These are phyloP conservation scores for Oxytropis ochrocephala DNA, from an alignment of 306 rosid species.

Conservation along the genomic window DNA sequence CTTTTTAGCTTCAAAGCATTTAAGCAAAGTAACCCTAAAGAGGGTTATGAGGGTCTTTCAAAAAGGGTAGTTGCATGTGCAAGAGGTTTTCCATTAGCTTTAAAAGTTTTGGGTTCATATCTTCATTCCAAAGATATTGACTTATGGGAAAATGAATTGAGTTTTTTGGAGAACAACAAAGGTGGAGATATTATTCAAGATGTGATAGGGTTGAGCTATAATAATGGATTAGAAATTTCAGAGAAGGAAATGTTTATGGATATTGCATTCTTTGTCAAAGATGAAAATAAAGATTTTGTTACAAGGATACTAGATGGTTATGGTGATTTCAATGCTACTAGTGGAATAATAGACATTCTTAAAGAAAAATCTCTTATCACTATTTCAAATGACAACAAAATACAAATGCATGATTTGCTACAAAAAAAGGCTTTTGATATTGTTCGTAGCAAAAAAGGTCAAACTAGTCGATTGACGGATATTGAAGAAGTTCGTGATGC, in stretches of 20 bases:
- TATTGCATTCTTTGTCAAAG: slow-evolving; percentile 19
- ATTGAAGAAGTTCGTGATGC: neutral
- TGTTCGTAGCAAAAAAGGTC: neutral
- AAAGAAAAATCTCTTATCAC: neutral
- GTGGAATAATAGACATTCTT: neutral
- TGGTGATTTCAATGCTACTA: neutral
- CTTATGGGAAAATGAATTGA: slow-evolving; percentile 6
- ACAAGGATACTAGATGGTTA: neutral
- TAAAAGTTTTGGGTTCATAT: slow-evolving; percentile 16
- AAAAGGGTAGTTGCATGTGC: neutral
- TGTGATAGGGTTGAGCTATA: slow-evolving; percentile 6
- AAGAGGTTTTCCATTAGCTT: slow-evolving; percentile 15
- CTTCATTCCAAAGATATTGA: neutral
- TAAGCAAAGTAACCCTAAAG: neutral
- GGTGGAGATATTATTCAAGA: neutral
- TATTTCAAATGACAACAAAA: neutral
- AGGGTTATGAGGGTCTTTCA: neutral
- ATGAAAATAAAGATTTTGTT: neutral
- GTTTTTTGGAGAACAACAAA: neutral
- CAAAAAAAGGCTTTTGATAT: slow-evolving; percentile 7
- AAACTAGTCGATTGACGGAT: neutral
- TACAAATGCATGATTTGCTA: slow-evolving; percentile 25
- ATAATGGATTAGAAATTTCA: neutral
- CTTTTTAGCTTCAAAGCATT: slow-evolving; percentile 21
- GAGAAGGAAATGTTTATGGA: slow-evolving; percentile 13